Conservation (phyloP, 257 asterid genomes). For the Anisodus acutangulus region DNA sequence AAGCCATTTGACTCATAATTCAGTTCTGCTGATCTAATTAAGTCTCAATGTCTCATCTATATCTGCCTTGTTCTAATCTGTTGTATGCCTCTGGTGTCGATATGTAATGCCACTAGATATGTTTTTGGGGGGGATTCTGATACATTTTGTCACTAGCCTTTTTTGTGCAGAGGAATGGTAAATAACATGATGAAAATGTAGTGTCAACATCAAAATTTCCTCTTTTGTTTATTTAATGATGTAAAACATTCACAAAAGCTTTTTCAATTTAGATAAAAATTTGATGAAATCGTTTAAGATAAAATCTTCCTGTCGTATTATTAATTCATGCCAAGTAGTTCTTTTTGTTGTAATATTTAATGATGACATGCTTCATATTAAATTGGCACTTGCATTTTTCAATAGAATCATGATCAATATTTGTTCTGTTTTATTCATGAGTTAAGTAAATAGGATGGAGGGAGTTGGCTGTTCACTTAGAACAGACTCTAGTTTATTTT, state of each 20-base stretch:
- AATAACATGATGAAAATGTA: not conserved
- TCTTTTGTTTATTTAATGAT: not conserved
- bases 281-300: not conserved
- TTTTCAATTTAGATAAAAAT: not conserved
- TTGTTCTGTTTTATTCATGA: not conserved
- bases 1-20: not conserved
- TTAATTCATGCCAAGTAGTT: not conserved
- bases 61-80: not conserved
- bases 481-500: not conserved
- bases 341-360: not conserved
- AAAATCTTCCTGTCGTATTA: not conserved
- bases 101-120: not conserved
- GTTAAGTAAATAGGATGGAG: not conserved
- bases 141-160: not conserved
- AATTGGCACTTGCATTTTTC: not conserved
- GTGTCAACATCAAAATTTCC: not conserved
- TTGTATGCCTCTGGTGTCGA: not conserved
- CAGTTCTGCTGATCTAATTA: not conserved
- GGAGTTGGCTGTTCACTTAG: not conserved
- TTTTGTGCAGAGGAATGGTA: not conserved
- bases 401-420: not conserved
- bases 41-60: not conserved
- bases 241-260: not conserved
- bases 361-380: not conserved
- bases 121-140: not conserved